Percentiles rank a stretch among this genome's conserved stretches.
phyloP scores from a whole-genome alignment of 2,329 filamentous ascomycete species.

The Tetracladium maxilliforme region DNA sequence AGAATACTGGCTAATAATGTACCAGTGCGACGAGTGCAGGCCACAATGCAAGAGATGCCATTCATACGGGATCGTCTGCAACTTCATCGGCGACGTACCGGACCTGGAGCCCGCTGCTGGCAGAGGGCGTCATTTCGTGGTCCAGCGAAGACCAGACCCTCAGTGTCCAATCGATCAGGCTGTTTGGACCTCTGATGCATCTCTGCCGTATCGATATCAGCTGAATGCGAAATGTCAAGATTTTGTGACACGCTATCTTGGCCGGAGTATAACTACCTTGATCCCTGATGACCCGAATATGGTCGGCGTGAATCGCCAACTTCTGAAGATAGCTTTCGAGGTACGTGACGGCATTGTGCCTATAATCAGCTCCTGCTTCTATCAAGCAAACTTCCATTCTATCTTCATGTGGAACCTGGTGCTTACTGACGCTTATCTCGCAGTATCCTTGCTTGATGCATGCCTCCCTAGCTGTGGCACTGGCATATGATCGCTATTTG shows the following conservation, averaged over 20 bases:
- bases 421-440: conserved; percentile 5
- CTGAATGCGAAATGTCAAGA: conserved; percentile 23
- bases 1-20: not conserved
- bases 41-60: conserved; percentile 25
- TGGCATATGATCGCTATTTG: conserved; percentile 21
- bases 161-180: conserved; percentile 12
- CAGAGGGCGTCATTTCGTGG: conserved; percentile 6
- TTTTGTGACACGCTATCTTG: conserved; percentile 23
- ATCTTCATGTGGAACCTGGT: not conserved
- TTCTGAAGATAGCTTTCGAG: conserved; percentile 21
- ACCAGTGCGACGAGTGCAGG: conserved; percentile 29
- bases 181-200: conserved; percentile 19
- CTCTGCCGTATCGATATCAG: conserved; percentile 16
- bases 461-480: conserved; percentile 24
- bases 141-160: conserved; percentile 7
- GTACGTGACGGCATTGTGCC: conserved; percentile 13
- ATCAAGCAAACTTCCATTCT: not conserved
- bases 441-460: conserved; percentile 30
- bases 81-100: conserved; percentile 18
- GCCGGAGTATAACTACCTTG: conserved; percentile 19
- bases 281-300: conserved; percentile 20
- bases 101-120: conserved; percentile 21
- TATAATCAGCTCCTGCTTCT: not conserved
- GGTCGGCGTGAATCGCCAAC: conserved; percentile 19
- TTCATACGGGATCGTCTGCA: conserved; percentile 28